Evolutionary conservation across 2,329 filamentous ascomycete genomes (phyloP).

Genomic region (Cadophora sp.): DNA sequence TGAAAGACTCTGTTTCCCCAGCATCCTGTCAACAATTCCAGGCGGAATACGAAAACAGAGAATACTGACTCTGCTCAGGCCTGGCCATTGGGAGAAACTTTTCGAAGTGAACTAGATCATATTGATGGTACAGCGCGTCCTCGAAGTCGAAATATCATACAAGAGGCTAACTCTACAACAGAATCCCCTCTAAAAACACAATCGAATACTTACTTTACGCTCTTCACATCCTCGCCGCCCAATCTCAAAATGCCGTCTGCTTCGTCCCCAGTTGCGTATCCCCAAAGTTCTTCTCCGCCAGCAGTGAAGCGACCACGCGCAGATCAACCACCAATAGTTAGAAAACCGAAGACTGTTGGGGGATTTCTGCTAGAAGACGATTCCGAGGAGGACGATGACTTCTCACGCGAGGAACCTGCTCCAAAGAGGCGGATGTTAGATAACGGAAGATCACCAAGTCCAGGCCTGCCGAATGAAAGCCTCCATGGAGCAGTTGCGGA

Average conservation of each 20-base stretch:
- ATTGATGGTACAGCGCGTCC: constrained; percentile 36
- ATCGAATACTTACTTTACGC: constrained; percentile 17
- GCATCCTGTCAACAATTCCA: not conserved
- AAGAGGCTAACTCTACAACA: constrained; percentile 27
- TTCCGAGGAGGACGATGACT: constrained; percentile 48
- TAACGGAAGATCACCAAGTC: constrained; percentile 35
- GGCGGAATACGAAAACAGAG: not conserved
- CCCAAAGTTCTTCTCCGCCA: constrained; percentile 42
- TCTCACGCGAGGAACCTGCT: constrained; percentile 45
- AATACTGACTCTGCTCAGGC: constrained; percentile 42
- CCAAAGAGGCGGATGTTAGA: constrained; percentile 54
- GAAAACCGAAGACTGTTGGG: constrained; percentile 48
- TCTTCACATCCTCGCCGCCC: constrained; percentile 48
- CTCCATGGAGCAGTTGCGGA: not conserved
- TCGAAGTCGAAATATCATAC: not conserved
- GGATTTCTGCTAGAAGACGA: constrained; percentile 55
- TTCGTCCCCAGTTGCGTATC: constrained; percentile 61
- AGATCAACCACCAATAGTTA: constrained; percentile 42
- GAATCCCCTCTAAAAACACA: constrained; percentile 38
- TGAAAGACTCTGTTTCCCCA: not conserved
- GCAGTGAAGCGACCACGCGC: constrained; percentile 49
- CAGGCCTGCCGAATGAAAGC: not conserved
- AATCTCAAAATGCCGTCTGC: constrained; percentile 59
- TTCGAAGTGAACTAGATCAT: constrained; percentile 56
- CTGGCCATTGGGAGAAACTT: constrained; percentile 54